Base-by-base conservation (phyloP, 1,284 basidiomycete genomes). In the Ganoderma lucidum region DNA sequence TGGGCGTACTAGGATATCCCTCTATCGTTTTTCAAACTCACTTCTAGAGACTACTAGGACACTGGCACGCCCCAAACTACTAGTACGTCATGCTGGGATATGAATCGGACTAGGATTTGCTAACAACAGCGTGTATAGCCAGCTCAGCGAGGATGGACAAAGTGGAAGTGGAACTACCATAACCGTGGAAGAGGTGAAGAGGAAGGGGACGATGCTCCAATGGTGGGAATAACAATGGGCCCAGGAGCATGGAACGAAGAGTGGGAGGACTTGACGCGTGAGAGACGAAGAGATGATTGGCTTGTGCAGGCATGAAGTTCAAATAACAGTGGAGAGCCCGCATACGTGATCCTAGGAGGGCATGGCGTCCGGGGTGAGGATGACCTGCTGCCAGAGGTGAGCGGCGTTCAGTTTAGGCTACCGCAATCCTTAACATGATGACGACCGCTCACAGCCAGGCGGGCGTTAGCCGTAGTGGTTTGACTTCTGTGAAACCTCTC, bases 401-500 rank as follows among this genome's bases (percentile, higher is more conserved):
- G 48, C 48, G 48, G 48, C 23, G 48, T 51, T 51, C 23, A 23
- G 48, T 28, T 51, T 51, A 51, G 48, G 48, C 48, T 51, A 51
- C 48, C 48, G 48, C 48, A 51, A 51, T 51, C 10, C 48, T 51
- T 51, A 51, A 23, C 48, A 51, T 51, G 48, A 28, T 51, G 23
- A 51, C 23, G 45, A 14, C 48, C 48, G 48, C 23, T 51, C 48
- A 51, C 48, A 28, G 48, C 48, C 48, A 51, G 48, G 48, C 28
- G 48, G 48, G 23, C 48, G 23, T 48, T 9, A 23, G 45, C n/a
- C 45, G 45, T 51, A 14, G 48, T 51, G 48, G 48, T 51, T 51
- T 51, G 48, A 51, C 48, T 51, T 51, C 48, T 51, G 48, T 51
- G 48, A 51, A 51, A 51, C 48, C 23, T 48, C 23, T 51, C 48